Evolutionary conservation across 2,329 filamentous ascomycete species (phyloP), one percentile per base, ranked within the genome.

Genomic region (Paecilomyces fulvus): DNA sequence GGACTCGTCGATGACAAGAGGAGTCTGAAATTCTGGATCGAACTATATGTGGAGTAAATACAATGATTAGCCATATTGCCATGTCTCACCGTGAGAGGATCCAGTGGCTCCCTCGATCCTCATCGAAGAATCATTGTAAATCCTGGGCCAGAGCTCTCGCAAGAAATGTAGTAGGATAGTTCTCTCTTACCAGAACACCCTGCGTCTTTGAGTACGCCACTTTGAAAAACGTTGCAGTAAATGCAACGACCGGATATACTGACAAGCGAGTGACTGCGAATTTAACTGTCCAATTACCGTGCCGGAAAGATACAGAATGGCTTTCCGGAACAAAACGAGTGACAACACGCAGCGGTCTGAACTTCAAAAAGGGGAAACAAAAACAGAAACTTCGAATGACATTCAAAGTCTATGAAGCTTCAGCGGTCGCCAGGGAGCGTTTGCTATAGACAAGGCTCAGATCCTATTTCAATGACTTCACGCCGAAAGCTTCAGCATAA

Each of bases 171-270:
- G 53, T 59, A 58, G 59, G 56, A 52, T 17, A 59, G 49, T 60
- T 64, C 11, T 48, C 52, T 63, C 75, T 69, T 65, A 78, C 76
- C 67, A 76, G 72, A 73, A 72, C 67, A 68, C 68, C 68, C 68
- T 75, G 68, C 61, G 67, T 71, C 67, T 73, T 75, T 70, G 73
- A 75, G 67, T 74, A 76, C 72, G 75, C 75, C 75, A 77, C 75
- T 64, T 75, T 77, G 75, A 77, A 74, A 48, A 71, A 70, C 76
- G 71, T 75, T 75, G 72, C 70, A 72, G 65, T 62, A 61, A 67
- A 64, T 72, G 73, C 71, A 75, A 75, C 72, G 66, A 70, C 64
- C 68, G 67, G 64, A 70, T 63, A 67, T 66, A 66, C 63, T 69
- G 65, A 67, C 65, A 76, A 77, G 75, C 76, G 76, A 77, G 70